Base-by-base conservation (phyloP, 1,284 basidiomycete genomes). In the Leccinum subspadiceum region DNA sequence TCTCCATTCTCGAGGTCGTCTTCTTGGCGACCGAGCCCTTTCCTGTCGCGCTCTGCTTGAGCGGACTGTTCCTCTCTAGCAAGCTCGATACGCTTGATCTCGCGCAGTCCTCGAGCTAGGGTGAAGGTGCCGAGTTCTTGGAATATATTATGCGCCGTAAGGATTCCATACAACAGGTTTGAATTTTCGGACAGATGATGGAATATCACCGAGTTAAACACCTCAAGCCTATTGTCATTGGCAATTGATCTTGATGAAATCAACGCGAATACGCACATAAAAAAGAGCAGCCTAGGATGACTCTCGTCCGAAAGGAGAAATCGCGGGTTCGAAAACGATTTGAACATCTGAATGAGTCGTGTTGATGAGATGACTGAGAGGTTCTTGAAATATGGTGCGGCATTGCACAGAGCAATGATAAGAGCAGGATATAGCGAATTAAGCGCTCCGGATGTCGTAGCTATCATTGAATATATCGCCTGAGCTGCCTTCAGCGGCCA, bases 241-340 rank as follows among this genome's bases (percentile, higher is more conserved):
- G 24, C n/a, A 52, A 55, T 46, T 26, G 55, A n/a, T 37, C 39
- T 9, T 33, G 37, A 50, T 15, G 54, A 55, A 15, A 54, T 17
- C 26, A 57, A 5, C 46, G 5, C n/a, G 33, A 24, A 22, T 33
- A 68, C 79, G 64, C 62, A 92, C 88, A 94, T 86, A 76, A 96
- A 96, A 76, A 92, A 98, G 31, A 97, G 79, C 24, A 98, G 77
- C 54, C 96, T 79, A 2, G 96, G 96, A 72, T 98, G 92, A 5
- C 94, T 93, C 75, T 98, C 95, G 65, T 98, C 95, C 1, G 93
- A 89, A 29, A 99, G 78, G 41, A 99, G 77, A 75, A 98, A 98
- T 6, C 86, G 78, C 0, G 96, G 93, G 61, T 89, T 91, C 1
- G 93, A 88, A 71, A 98, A 96, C 0, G 94, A 92, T 39, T 85